A percentile compares a stretch with the other conserved stretches of the same genome.
phyloP scores from a whole-genome alignment of 2,329 filamentous ascomycete species.

The Venturia pyrina region DNA sequence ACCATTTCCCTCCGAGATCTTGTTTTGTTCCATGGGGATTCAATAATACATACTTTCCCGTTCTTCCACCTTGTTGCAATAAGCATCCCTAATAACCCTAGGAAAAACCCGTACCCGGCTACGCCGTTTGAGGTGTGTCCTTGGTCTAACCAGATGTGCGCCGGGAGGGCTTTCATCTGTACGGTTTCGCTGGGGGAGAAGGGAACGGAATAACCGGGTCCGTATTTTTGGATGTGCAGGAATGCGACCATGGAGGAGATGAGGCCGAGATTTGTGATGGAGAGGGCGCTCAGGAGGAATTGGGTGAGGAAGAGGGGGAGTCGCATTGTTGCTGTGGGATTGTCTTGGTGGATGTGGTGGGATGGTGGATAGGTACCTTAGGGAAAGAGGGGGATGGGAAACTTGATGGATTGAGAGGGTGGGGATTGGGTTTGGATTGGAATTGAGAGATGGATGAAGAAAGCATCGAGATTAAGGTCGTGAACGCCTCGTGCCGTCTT shows the following conservation, averaged over 20 bases:
- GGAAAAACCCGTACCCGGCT: conserved; percentile 24
- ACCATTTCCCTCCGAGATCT: too few relatives aligned
- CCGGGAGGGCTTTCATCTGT: conserved; percentile 19
- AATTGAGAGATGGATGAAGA: background rate
- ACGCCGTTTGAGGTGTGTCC: conserved; percentile 22
- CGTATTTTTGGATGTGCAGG: conserved; percentile 22
- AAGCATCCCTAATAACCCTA: conserved; percentile 22
- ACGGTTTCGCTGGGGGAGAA: conserved; percentile 19
- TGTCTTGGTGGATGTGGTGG: too few relatives aligned
- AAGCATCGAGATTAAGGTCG: too few relatives aligned
- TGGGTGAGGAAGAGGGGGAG: conserved; percentile 19
- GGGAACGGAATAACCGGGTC: conserved; percentile 19
- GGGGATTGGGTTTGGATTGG: too few relatives aligned
- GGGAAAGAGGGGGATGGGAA: too few relatives aligned
- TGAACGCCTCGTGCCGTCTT: too few relatives aligned
- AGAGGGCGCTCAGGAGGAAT: conserved; percentile 21
- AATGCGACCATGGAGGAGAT: conserved; percentile 26
- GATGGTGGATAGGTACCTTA: too few relatives aligned
- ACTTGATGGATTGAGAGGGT: too few relatives aligned
- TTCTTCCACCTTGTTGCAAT: conserved; percentile 21
- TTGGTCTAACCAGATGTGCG: conserved; percentile 22
- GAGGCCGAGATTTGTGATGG: conserved; percentile 22
- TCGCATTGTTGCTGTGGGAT: conserved; percentile 3
- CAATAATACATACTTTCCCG: background rate
- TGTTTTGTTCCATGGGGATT: too few relatives aligned